A percentile compares a stretch with the other conserved stretches of the same genome.
phyloP scores from a whole-genome alignment of 257 asterid species.

The Gentiana dahurica region DNA sequence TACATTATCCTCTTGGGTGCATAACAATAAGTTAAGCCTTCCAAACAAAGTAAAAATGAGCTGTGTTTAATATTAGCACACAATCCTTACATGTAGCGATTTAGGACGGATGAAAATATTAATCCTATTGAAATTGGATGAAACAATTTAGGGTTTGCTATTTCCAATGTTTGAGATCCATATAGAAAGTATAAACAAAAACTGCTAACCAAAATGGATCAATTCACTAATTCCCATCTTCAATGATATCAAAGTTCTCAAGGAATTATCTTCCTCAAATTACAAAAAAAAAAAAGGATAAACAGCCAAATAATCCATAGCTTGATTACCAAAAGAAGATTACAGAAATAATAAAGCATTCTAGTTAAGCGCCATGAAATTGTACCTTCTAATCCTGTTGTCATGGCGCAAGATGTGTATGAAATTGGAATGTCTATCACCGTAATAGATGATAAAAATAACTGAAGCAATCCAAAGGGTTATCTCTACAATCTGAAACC shows the following conservation, averaged over 20 bases:
- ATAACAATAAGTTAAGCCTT: too few species aligned
- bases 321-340: not conserved
- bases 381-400: slow-evolving; percentile 38
- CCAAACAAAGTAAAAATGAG: too few species aligned
- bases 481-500: slow-evolving; percentile 42
- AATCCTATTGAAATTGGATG: too few species aligned
- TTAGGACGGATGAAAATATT: too few species aligned
- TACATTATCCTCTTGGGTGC: too few species aligned
- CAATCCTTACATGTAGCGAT: too few species aligned
- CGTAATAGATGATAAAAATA: slow-evolving; percentile 39
- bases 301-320: not conserved
- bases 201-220: not conserved
- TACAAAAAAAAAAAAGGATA: not conserved
- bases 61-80: too few species aligned
- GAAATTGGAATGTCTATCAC: slow-evolving; percentile 40
- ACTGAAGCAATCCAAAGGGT: slow-evolving; percentile 48
- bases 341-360: not conserved
- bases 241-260: not conserved
- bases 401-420: slow-evolving; percentile 45
- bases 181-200: not conserved
- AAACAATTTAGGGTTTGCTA: too few species aligned
- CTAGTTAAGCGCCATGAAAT: not conserved
- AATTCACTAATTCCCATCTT: slow-evolving; percentile 1
- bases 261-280: not conserved
- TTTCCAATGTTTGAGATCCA: too few species aligned